A percentile compares a stretch with the other conserved stretches of the same genome.
phyloP scores from a whole-genome alignment of 495 filamentous ascomycete species.

The Talaromyces proteolyticus region DNA sequence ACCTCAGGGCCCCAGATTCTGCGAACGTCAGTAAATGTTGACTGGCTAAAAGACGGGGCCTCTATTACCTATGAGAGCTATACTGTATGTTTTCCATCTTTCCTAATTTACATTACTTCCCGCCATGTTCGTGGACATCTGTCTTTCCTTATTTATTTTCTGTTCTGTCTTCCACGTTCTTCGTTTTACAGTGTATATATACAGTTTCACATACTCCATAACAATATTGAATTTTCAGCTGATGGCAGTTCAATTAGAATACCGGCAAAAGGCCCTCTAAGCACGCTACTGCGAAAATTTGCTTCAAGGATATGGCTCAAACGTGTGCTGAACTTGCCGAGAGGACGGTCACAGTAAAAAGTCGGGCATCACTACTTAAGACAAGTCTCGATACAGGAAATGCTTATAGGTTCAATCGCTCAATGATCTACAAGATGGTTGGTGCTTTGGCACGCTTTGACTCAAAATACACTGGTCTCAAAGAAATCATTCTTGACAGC shows the following conservation, averaged over 20 bases:
- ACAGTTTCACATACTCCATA: no score
- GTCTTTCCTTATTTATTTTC: no score
- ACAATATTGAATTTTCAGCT: no score
- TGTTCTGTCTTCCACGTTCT: no score
- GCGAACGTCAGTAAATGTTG: constrained; percentile 31
- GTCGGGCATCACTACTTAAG: constrained; percentile 43
- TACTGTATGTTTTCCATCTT: not conserved
- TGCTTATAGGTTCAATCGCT: constrained; percentile 56
- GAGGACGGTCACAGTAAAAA: constrained; percentile 47
- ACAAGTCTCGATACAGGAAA: constrained; percentile 43
- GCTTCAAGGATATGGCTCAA: constrained; percentile 33
- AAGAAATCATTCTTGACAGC: constrained; percentile 71
- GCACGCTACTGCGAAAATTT: constrained; percentile 47
- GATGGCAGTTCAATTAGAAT: no score
- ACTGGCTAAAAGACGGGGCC: constrained; percentile 29
- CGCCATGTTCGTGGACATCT: no score
- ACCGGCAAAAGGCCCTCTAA: constrained; percentile 27
- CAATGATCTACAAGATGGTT: constrained; percentile 77
- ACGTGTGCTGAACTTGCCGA: constrained; percentile 24
- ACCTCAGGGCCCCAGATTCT: constrained; percentile 40
- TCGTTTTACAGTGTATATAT: no score
- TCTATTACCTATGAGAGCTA: constrained; percentile 19
- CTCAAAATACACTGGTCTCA: constrained; percentile 61
- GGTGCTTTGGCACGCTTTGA: constrained; percentile 66
- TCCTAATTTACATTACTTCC: not conserved